Percentiles rank a stretch among this genome's conserved stretches.
Conservation (phyloP, 2,329 filamentous ascomycete species). For the Fusarium begoniae region DNA sequence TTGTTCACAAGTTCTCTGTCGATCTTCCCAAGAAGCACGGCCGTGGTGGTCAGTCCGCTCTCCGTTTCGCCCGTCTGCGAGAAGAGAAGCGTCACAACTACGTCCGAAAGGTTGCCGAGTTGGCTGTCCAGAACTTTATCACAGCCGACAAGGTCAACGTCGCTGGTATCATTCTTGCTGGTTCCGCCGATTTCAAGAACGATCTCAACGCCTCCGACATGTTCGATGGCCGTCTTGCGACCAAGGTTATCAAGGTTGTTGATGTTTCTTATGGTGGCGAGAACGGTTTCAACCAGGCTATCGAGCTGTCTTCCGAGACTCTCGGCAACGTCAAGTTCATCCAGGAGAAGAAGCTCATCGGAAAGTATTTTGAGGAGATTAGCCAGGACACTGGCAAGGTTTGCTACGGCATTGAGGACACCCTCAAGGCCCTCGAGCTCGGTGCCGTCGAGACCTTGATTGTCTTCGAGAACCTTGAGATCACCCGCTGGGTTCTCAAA, state of each 20-base stretch:
- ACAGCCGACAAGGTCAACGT: constrained; percentile 99
- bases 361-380: constrained; percentile 98
- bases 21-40: constrained; percentile 99
- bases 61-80: constrained; percentile 99
- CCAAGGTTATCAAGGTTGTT: constrained; percentile 99
- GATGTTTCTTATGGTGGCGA: constrained; percentile 99
- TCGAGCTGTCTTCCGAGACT: constrained; percentile 93
- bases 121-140: constrained; percentile 99
- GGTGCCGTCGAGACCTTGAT: constrained; percentile 95
- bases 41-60: constrained; percentile 98
- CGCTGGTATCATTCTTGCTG: constrained; percentile 91
- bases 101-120: constrained; percentile 96
- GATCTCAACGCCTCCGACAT: constrained; percentile 97
- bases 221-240: constrained; percentile 89
- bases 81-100: constrained; percentile 99
- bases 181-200: constrained; percentile 99
- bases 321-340: constrained; percentile 99
- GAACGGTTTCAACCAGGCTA: constrained; percentile 99
- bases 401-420: constrained; percentile 98
- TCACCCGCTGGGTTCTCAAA: constrained; percentile 92
- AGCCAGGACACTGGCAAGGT: constrained; percentile 96
- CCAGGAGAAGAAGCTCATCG: constrained; percentile 99
- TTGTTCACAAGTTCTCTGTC: constrained; percentile 97
- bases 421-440: constrained; percentile 93
- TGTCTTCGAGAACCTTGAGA: constrained; percentile 96